A percentile compares a stretch with the other conserved stretches of the same genome.
Conservation (phyloP, 495 filamentous ascomycete genomes). For the Lophiostoma macrostomum region DNA sequence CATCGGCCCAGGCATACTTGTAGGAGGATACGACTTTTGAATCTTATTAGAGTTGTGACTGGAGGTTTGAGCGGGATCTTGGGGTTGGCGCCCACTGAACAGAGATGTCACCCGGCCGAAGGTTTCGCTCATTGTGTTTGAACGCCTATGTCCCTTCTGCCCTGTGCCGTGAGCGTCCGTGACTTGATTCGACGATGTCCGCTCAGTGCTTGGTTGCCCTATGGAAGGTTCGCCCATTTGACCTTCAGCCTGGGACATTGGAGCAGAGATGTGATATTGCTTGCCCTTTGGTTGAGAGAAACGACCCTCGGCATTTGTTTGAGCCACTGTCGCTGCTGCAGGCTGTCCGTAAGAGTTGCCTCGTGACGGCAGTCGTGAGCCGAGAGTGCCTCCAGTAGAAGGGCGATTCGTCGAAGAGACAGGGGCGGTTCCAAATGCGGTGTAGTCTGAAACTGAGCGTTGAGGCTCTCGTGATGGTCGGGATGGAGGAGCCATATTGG, state of each 20-base stretch:
- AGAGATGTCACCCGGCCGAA: conserved; percentile 31
- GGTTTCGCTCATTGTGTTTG: conserved; percentile 34
- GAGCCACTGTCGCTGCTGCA: conserved; percentile 78
- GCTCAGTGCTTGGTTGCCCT: conserved; percentile 28
- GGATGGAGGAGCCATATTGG: conserved; percentile 47
- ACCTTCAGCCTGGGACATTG: conserved; percentile 40
- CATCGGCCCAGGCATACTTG: conserved; percentile 58
- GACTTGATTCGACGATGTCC: conserved; percentile 6
- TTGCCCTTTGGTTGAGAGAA: conserved; percentile 80
- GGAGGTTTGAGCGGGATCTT: conserved; percentile 12
- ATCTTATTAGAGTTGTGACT: conserved; percentile 45
- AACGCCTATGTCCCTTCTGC: conserved; percentile 27
- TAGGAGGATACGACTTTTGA: conserved; percentile 46
- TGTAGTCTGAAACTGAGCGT: conserved; percentile 57
- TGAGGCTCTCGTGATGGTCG: conserved; percentile 51
- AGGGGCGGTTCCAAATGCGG: conserved; percentile 46
- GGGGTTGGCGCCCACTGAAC: conserved; percentile 24
- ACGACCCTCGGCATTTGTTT: conserved; percentile 86
- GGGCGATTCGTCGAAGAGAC: conserved; percentile 59
- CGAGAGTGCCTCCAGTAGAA: conserved; percentile 76
- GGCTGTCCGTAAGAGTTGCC: conserved; percentile 85
- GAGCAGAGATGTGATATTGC: conserved; percentile 72
- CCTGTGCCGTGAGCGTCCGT: conserved; percentile 3
- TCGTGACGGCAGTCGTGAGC: conserved; percentile 64
- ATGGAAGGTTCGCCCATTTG: conserved; percentile 25